These are phyloP conservation scores for Viola odorata DNA, from an alignment of 345 rosid species.

Conservation along the genomic window DNA sequence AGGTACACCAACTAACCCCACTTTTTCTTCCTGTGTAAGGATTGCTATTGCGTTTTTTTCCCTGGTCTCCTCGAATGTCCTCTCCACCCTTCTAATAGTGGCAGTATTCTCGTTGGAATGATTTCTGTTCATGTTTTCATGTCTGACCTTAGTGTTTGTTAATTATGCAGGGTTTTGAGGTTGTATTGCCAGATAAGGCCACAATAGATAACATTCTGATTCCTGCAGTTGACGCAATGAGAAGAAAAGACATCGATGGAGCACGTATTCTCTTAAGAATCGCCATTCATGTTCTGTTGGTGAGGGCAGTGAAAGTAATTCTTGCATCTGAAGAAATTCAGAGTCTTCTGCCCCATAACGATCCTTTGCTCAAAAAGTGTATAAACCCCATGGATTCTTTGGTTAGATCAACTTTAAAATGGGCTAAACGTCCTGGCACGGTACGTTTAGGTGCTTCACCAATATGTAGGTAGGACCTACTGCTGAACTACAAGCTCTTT, in stretches of 20 bases:
- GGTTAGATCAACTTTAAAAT: slow-evolving; percentile 46
- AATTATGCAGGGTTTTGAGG: slow-evolving; percentile 56
- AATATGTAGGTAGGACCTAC: no score
- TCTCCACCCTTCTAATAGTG: background rate
- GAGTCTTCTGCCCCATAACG: slow-evolving; percentile 44
- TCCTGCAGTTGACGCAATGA: slow-evolving; percentile 46
- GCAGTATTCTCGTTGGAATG: background rate
- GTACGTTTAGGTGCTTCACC: background rate
- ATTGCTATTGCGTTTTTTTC: no score
- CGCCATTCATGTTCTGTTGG: slow-evolving; percentile 50
- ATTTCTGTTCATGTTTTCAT: background rate
- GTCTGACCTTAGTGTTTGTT: background rate
- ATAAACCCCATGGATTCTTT: slow-evolving; percentile 63
- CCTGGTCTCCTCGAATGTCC: background rate
- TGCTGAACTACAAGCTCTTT: no score
- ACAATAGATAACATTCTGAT: slow-evolving; percentile 48
- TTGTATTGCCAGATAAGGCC: slow-evolving; percentile 54
- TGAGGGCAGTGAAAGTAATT: slow-evolving; percentile 61
- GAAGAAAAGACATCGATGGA: slow-evolving; percentile 52
- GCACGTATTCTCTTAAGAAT: slow-evolving; percentile 52
- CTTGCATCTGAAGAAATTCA: slow-evolving; percentile 58
- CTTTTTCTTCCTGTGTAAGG: background rate
- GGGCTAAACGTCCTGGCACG: slow-evolving; percentile 35
- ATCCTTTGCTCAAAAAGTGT: slow-evolving; percentile 56
- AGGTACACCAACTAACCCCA: slow-evolving; percentile 25